Conservation (phyloP, 208 protist species). For the Trypanosoma theileri region DNA sequence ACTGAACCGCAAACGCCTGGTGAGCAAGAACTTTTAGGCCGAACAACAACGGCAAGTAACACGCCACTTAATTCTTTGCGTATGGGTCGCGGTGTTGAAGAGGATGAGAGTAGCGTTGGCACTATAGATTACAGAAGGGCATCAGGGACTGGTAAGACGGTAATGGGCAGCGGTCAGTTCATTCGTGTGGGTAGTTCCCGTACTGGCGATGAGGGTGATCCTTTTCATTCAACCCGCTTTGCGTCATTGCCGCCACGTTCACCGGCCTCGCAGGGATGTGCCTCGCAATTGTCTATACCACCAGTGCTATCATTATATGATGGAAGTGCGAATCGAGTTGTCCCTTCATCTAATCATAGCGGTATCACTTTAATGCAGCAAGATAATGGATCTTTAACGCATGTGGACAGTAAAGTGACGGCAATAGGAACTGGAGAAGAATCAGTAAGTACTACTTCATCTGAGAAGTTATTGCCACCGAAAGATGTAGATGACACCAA, state of each 20-base stretch:
- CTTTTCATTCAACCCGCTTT: too few species aligned
- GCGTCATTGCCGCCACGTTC: not conserved
- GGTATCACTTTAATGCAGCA: too few species aligned
- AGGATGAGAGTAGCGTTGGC: slow-evolving; percentile 27
- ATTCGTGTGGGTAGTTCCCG: slow-evolving; percentile 13
- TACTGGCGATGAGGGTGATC: not conserved
- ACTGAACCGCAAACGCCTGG: not conserved
- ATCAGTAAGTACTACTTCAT: not conserved
- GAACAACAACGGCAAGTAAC: not conserved
- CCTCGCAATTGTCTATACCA: too few species aligned
- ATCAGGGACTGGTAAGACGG: not conserved
- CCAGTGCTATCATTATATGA: too few species aligned
- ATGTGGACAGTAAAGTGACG: too few species aligned
- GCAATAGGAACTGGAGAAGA: too few species aligned
- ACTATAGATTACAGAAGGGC: slow-evolving; percentile 19
- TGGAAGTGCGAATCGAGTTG: too few species aligned
- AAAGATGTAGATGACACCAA: not conserved
- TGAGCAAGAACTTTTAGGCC: not conserved
- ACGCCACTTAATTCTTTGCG: slow-evolving; percentile 9
- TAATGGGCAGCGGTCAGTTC: slow-evolving; percentile 4
- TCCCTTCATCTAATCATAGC: too few species aligned
- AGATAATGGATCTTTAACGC: too few species aligned
- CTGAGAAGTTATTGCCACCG: not conserved
- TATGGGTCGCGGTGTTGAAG: not conserved
- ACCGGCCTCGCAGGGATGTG: not conserved